A percentile compares a stretch with the other conserved stretches of the same genome.
These are phyloP conservation scores for Aspergillus ibericus DNA, from an alignment of 2,329 filamentous ascomycete species.

Conservation along the genomic window DNA sequence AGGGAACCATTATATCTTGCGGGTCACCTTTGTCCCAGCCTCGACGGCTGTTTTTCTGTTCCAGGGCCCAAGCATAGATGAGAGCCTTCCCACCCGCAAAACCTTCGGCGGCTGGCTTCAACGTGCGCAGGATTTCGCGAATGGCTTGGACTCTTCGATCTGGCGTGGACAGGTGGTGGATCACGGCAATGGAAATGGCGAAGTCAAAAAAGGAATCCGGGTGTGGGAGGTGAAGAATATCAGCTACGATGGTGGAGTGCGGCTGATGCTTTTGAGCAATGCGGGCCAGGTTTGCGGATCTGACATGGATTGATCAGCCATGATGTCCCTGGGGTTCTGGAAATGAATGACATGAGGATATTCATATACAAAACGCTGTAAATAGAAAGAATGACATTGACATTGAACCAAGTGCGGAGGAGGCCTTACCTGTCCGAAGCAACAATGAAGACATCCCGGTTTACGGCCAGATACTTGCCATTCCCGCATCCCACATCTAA, in stretches of 20 bases:
- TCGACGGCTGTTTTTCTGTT: conserved; percentile 81
- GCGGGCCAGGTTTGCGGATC: conserved; percentile 58
- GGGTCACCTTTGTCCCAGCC: conserved; percentile 82
- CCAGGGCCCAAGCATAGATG: conserved; percentile 92
- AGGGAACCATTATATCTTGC: conserved; percentile 94
- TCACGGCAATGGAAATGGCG: conserved; percentile 87
- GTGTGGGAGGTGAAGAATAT: conserved; percentile 81
- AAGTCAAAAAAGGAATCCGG: conserved; percentile 70
- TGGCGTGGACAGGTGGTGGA: conserved; percentile 86
- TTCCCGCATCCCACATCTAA: conserved; percentile 95
- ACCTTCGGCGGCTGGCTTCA: conserved; percentile 43
- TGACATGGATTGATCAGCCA: conserved; percentile 29
- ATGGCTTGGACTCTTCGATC: conserved; percentile 73
- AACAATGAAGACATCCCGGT: conserved; percentile 73
- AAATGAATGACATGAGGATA: conserved; percentile 5
- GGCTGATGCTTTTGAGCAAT: conserved; percentile 60
- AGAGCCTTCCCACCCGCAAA: conserved; percentile 63
- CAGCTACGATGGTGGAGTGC: conserved; percentile 73
- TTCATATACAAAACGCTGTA: conserved; percentile 15
- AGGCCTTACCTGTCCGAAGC: conserved; percentile 74
- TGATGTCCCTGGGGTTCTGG: neutral
- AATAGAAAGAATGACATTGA: conserved; percentile 7
- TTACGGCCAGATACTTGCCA: conserved; percentile 88
- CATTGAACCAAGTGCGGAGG: conserved; percentile 31
- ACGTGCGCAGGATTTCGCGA: conserved; percentile 65